Conservation (phyloP, 2,329 filamentous ascomycete genomes). For the Aspergillus fumigatus region DNA sequence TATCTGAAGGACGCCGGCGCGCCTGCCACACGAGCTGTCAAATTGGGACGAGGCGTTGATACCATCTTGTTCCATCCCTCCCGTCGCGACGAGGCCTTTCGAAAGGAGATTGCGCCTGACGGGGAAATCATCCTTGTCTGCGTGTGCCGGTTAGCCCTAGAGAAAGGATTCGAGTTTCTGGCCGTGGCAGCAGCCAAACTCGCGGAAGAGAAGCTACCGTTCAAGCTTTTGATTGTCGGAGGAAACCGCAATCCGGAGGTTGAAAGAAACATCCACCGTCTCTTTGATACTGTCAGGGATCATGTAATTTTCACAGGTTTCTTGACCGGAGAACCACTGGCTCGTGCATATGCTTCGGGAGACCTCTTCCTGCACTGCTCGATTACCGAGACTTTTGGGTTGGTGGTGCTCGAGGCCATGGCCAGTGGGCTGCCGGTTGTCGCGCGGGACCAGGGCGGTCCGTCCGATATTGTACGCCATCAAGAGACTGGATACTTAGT, state of each 20-base stretch:
- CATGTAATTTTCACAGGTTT: conserved; percentile 65
- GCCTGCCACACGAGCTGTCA: conserved; percentile 53
- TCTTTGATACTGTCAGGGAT: conserved; percentile 53
- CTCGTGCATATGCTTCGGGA: conserved; percentile 62
- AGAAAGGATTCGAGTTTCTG: conserved; percentile 68
- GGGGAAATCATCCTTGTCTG: conserved; percentile 63
- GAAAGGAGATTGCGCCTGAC: conserved; percentile 54
- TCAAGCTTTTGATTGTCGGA: conserved; percentile 64
- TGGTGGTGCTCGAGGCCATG: conserved; percentile 68
- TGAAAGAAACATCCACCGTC: conserved; percentile 56
- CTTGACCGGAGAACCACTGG: conserved; percentile 56
- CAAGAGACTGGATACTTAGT: conserved; percentile 59
- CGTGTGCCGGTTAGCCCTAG: conserved; percentile 63
- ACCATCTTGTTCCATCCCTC: conserved; percentile 57
- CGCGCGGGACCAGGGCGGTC: conserved; percentile 65
- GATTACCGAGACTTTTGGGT: conserved; percentile 66
- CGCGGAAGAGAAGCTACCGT: conserved; percentile 52
- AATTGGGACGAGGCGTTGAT: conserved; percentile 62
- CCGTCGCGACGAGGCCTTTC: conserved; percentile 49
- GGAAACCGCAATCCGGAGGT: conserved; percentile 63
- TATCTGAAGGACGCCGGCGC: conserved; percentile 59
- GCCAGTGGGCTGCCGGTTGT: conserved; percentile 66
- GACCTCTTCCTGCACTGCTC: conserved; percentile 70
- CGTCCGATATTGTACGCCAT: conserved; percentile 62
- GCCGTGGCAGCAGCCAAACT: conserved; percentile 53